A percentile compares a stretch with the other conserved stretches of the same genome.
Conservation (phyloP, 1,139 yeast species). For the Lodderomyces theae region DNA sequence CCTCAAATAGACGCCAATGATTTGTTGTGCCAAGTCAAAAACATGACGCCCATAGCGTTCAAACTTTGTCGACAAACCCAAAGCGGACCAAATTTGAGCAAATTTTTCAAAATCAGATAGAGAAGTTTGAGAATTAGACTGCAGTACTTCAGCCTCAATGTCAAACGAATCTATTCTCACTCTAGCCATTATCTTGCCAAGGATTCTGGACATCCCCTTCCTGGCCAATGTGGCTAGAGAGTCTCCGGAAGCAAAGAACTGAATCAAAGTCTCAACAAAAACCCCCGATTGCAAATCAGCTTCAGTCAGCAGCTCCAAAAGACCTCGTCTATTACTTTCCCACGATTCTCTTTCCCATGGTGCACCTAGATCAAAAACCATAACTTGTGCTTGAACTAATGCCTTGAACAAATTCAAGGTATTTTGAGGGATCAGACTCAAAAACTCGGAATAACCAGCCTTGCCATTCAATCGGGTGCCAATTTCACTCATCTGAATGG, state of each 20-base stretch:
- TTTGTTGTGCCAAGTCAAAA: conserved; percentile 29
- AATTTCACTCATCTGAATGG: conserved; percentile 57
- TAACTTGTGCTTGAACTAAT: conserved; percentile 23
- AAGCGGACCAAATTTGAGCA: not conserved
- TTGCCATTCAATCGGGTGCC: conserved; percentile 45
- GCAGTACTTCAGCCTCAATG: too few relatives aligned
- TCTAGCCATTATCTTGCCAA: conserved; percentile 2
- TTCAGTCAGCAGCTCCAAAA: conserved; percentile 12
- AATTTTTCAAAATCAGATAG: not conserved
- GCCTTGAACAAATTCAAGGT: conserved; percentile 35
- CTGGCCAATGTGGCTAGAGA: conserved; percentile 35
- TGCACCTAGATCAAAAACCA: not conserved
- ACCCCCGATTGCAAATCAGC: conserved; percentile 37
- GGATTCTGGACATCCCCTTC: conserved; percentile 26
- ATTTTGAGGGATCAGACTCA: conserved; percentile 34
- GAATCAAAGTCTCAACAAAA: conserved; percentile 17
- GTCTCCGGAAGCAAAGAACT: conserved; percentile 47
- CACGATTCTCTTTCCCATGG: not conserved
- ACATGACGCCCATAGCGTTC: conserved; percentile 10
- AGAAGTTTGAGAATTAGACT: not conserved
- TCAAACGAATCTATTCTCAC: not conserved
- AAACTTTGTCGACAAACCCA: not conserved
- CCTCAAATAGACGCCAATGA: conserved; percentile 35
- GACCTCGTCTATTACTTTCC: conserved; percentile 11
- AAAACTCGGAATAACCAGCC: conserved; percentile 30